Conservation (phyloP, 257 asterid genomes). For the Solanum pinnatisectum region DNA sequence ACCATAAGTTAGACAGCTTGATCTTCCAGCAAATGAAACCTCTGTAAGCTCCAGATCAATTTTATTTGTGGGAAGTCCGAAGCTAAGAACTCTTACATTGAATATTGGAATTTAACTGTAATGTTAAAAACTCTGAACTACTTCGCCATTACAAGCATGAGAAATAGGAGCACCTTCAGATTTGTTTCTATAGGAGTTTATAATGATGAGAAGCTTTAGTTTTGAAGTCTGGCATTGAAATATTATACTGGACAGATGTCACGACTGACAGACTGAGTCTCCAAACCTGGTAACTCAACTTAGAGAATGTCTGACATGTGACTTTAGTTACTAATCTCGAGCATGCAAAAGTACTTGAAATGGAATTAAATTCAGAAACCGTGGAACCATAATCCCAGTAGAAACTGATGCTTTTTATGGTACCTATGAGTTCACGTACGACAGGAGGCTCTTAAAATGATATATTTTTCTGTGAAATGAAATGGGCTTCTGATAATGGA, state of each 20-base stretch:
- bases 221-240: not conserved
- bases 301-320: not conserved
- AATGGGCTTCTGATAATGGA: not conserved
- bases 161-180: not conserved
- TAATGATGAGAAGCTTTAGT: not conserved
- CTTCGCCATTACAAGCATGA: not conserved
- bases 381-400: not conserved
- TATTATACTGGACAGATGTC: not conserved
- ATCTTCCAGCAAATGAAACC: not conserved
- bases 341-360: not conserved
- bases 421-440: not conserved
- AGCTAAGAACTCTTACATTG: not conserved
- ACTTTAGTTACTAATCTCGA: not conserved
- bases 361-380: not conserved
- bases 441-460: not conserved
- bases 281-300: not conserved
- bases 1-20: not conserved
- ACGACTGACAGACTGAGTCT: not conserved
- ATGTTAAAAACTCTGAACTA: not conserved
- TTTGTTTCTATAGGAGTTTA: not conserved
- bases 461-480: not conserved
- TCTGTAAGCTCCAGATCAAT: not conserved
- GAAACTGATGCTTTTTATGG: not conserved
- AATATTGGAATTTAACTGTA: not conserved
- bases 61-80: not conserved